Percentiles rank a stretch among this genome's conserved stretches.
These are phyloP conservation scores for Boletus barrowsii DNA, from an alignment of 768 basidiomycete genomes.

Conservation along the genomic window DNA sequence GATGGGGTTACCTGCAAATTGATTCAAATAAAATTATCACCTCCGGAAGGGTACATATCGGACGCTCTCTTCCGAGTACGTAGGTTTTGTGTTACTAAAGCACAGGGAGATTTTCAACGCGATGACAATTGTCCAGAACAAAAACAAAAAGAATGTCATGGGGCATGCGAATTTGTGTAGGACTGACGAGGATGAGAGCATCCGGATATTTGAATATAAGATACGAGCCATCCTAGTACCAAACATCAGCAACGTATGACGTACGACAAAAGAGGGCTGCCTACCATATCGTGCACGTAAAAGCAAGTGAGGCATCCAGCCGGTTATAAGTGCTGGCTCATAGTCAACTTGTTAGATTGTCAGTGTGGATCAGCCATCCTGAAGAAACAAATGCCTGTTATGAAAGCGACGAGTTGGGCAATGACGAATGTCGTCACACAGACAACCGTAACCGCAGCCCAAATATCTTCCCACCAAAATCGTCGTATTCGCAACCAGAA, in stretches of 20 bases:
- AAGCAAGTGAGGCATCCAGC: not conserved
- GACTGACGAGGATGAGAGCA: too few species aligned
- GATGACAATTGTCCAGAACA: not conserved
- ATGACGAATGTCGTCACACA: not conserved
- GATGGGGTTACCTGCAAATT: not conserved
- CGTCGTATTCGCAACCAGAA: conserved; percentile 16
- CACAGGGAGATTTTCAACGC: not conserved
- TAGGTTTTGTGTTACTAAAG: too few species aligned
- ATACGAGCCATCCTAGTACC: not conserved
- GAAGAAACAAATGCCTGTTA: not conserved
- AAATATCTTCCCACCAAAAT: conserved; percentile 25
- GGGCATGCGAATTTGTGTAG: not conserved
- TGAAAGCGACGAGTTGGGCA: not conserved
- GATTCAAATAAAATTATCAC: conserved; percentile 5
- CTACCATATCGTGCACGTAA: not conserved
- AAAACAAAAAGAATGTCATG: not conserved
- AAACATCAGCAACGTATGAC: not conserved
- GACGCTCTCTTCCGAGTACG: not conserved
- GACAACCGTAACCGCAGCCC: conserved; percentile 12
- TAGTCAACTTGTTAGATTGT: not conserved
- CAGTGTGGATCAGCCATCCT: not conserved
- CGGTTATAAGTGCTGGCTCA: not conserved
- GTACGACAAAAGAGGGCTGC: not conserved
- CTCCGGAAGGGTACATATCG: not conserved
- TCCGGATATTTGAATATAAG: too few species aligned